These are phyloP conservation scores for Triticum dicoccoides DNA, from an alignment of 176 grass and related monocot species.

Conservation along the genomic window DNA sequence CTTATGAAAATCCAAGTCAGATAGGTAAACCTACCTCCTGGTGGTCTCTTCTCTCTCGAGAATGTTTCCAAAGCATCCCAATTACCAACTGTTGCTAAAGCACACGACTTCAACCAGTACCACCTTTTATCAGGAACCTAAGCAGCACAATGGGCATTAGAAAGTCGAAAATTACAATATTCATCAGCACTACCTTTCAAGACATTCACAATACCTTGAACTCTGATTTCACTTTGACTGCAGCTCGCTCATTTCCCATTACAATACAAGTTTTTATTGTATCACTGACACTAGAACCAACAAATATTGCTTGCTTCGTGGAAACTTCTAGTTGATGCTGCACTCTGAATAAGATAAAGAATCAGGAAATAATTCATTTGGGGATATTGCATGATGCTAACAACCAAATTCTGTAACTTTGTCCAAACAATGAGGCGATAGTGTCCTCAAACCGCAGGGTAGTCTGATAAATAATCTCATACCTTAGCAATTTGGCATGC, in stretches of 20 bases:
- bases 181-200: slow-evolving; percentile 14
- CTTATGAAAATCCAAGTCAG: neutral
- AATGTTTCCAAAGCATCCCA: slow-evolving; percentile 96
- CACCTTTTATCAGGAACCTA: slow-evolving; percentile 99
- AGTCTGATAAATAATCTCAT: neutral
- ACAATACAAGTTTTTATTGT: slow-evolving; percentile 95
- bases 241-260: slow-evolving; percentile 92
- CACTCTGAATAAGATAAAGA: slow-evolving; percentile 47
- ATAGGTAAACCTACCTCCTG: slow-evolving; percentile 68
- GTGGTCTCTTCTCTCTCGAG: slow-evolving; percentile 84
- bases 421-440: slow-evolving; percentile 14
- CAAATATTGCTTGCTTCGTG: slow-evolving; percentile 92
- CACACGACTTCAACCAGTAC: slow-evolving; percentile 99
- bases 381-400: neutral
- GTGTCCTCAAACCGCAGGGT: slow-evolving; percentile 16
- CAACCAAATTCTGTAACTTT: neutral
- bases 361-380: slow-evolving; percentile 22
- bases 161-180: slow-evolving; percentile 3
- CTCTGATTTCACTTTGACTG: slow-evolving; percentile 79
- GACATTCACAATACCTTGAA: slow-evolving; percentile 66
- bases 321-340: slow-evolving; percentile 96
- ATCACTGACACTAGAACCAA: slow-evolving; percentile 97
- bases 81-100: slow-evolving; percentile 90
- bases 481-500: slow-evolving; percentile 90
- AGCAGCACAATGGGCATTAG: slow-evolving; percentile 17